Conservation (phyloP, 345 rosid genomes). For the Linum trigynum region DNA sequence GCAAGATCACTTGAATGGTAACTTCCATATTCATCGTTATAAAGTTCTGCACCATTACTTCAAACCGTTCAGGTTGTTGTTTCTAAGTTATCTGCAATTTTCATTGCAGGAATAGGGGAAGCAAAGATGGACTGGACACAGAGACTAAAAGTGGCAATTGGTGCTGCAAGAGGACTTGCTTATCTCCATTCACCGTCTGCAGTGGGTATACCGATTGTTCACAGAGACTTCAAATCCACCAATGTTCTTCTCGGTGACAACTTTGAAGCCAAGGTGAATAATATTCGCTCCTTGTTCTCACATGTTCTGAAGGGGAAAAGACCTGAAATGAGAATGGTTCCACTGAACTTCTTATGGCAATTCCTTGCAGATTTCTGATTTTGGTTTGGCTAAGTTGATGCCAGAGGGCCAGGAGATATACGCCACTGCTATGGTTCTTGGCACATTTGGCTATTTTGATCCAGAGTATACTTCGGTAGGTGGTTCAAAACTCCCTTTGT, state of each 20-base stretch:
- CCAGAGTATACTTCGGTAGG: conserved; percentile 93
- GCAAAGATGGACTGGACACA: conserved; percentile 76
- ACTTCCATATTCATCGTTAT: conserved; percentile 2
- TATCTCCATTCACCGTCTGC: conserved; percentile 83
- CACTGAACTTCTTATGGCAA: conserved; percentile 9
- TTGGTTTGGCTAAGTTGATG: conserved; percentile 95
- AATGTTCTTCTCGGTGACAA: conserved; percentile 64
- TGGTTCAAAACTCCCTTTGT: not conserved
- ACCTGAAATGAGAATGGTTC: not conserved
- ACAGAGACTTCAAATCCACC: conserved; percentile 92
- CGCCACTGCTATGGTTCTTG: conserved; percentile 87
- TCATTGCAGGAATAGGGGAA: conserved; percentile 55
- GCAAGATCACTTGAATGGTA: conserved; percentile 90
- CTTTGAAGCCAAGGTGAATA: conserved; percentile 73
- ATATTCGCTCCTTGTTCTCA: not conserved
- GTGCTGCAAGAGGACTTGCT: conserved; percentile 89
- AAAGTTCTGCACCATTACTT: not conserved
- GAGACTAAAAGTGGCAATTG: conserved; percentile 79
- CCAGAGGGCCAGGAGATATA: conserved; percentile 80
- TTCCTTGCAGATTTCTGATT: conserved; percentile 66
- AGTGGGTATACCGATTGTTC: conserved; percentile 84
- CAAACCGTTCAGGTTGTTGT: not conserved
- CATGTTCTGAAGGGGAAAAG: not conserved
- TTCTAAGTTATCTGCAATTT: conserved; percentile 4
- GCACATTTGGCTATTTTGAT: conserved; percentile 95